Conservation (phyloP, 257 asterid species). For the Galeopsis tetrahit region DNA sequence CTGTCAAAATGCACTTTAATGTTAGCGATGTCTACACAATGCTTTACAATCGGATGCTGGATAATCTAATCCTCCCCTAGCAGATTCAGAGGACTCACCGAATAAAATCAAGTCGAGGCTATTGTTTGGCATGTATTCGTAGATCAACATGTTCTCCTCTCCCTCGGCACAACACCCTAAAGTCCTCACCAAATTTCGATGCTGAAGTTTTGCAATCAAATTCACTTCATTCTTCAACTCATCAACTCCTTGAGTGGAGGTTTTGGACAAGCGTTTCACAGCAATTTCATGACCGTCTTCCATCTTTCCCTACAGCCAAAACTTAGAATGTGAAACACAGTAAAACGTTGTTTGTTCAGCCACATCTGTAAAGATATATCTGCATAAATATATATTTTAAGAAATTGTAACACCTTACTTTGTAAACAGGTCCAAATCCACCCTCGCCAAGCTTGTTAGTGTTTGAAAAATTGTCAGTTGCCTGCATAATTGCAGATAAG, state of each 20-base stretch:
- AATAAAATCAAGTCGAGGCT: not conserved
- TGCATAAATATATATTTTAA: too few relatives aligned
- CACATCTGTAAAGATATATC: too few relatives aligned
- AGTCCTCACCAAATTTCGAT: conserved; percentile 24
- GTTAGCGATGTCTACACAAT: not conserved
- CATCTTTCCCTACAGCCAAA: not conserved
- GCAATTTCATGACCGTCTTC: conserved; percentile 19
- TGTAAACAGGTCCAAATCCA: too few relatives aligned
- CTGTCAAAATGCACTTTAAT: not conserved
- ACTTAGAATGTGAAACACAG: not conserved
- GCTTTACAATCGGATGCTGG: too few relatives aligned
- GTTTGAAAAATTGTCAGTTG: not conserved
- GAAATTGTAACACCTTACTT: too few relatives aligned
- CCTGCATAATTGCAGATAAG: not conserved
- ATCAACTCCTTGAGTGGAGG: too few relatives aligned
- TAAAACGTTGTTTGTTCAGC: too few relatives aligned
- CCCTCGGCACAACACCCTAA: conserved; percentile 6
- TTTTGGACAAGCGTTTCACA: conserved; percentile 19
- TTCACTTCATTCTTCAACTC: too few relatives aligned
- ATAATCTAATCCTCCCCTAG: too few relatives aligned
- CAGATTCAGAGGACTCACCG: not conserved
- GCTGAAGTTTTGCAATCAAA: conserved; percentile 18
- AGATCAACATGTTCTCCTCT: too few relatives aligned
- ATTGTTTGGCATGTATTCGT: too few relatives aligned
- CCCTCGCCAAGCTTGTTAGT: not conserved